Evolutionary conservation across 2,329 filamentous ascomycete genomes (phyloP), one percentile per base, ranked within the genome.

Genomic region (Talaromyces sp.): DNA sequence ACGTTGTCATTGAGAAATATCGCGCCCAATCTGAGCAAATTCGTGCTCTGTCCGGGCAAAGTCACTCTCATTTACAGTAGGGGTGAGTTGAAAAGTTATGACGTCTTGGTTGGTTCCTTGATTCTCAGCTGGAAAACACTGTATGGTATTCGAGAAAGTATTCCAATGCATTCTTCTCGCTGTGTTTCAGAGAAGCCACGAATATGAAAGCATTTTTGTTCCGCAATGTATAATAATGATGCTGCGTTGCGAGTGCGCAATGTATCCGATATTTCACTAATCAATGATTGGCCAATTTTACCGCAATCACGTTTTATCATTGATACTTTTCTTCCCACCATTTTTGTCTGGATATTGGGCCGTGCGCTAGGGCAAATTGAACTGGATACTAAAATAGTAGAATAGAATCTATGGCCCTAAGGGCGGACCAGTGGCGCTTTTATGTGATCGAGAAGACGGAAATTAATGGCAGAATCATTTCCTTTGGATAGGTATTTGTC

Each of bases 281-380:
- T 32, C n/a, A 44, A 44, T 44, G 41, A 44, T 44, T 44, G 41
- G 41, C 41, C 41, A 17, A 44, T 44, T 44, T 44, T 24, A 44
- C 41, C 41, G 41, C 32, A 44, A 44, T 44, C 41, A 7, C 32
- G 22, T 16, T 44, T 44, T 44, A 44, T 44, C 41, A 44, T 44
- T 44, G 41, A 44, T 44, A 44, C 41, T 30, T 32, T 22, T 44
- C 41, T 44, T 44, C 41, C 41, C 22, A 44, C 41, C 41, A 44
- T 44, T n/a, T n/a, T n/a, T n/a, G 24, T 44, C 29, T 13, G 30
- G 24, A 10, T 44, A 32, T 32, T 44, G 41, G 9, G 41, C 24
- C 22, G 41, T 44, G 41, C 41, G 17, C 16, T 44, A 44, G 30
- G 27, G 27, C 41, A 44, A 44, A 13, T 44, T 17, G 41, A 32